Percentiles rank a stretch among this genome's conserved stretches.
These are phyloP conservation scores for Daldinia grandis DNA, from an alignment of 495 filamentous ascomycete genomes.

Conservation along the genomic window DNA sequence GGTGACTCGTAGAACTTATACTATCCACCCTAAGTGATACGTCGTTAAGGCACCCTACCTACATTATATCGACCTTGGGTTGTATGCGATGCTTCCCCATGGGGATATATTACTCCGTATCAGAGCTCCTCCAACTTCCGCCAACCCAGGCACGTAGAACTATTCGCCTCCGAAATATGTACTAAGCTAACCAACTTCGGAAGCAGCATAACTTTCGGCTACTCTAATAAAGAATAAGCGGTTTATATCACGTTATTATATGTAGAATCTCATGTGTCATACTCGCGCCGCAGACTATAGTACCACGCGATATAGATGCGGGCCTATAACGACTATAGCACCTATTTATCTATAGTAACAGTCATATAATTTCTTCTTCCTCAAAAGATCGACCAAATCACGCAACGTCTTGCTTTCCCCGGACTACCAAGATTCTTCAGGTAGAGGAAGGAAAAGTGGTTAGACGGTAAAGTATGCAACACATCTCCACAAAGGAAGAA, in stretches of 20 bases:
- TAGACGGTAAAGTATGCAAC: constrained; percentile 28
- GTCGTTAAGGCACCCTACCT: constrained; percentile 6
- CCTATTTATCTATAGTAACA: constrained; percentile 33
- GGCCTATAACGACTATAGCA: constrained; percentile 19
- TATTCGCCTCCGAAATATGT: constrained; percentile 1
- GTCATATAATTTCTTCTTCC: constrained; percentile 25
- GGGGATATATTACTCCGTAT: constrained; percentile 35
- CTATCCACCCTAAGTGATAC: neutral
- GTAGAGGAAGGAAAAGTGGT: constrained; percentile 13
- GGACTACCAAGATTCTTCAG: constrained; percentile 14
- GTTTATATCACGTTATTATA: constrained; percentile 12
- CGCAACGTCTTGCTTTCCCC: constrained; percentile 31
- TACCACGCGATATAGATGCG: constrained; percentile 7
- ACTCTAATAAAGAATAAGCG: constrained; percentile 17
- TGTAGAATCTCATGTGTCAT: constrained; percentile 14
- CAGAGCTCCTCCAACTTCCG: constrained; percentile 14
- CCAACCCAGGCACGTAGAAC: neutral
- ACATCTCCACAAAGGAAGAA: neutral
- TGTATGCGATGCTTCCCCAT: constrained; percentile 14
- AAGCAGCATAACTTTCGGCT: constrained; percentile 16
- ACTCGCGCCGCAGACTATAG: constrained; percentile 2
- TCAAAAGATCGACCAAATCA: constrained; percentile 35
- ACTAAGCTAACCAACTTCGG: constrained; percentile 21
- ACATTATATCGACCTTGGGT: constrained; percentile 14
- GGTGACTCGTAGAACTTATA: constrained; percentile 3